Base-by-base conservation (phyloP, 305 asterid genomes). In the Stenogyne calaminthoides region DNA sequence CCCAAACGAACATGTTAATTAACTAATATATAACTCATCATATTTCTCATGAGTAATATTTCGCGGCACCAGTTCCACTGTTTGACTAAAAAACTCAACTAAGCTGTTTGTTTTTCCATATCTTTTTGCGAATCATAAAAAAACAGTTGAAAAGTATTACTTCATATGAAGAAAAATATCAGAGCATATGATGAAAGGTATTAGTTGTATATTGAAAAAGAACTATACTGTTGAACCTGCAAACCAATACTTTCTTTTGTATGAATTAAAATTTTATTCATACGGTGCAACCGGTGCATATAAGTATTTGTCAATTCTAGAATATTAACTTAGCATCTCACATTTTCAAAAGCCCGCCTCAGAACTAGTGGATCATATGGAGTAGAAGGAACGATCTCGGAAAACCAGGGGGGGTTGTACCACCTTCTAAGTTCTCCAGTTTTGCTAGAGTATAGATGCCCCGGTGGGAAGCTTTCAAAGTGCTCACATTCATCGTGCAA, bases 381-480 rank as follows among this genome's bases (percentile, higher is more conserved):
- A 69, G 91, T 60, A 22, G 98, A 90, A 52, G 99, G 99, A 70
- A 88, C 74, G 44, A 85, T 76, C 85, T 95, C 98, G 2, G 94
- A 83, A 73, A 90, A 90, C 98, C 98, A 92, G 0, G 89, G 85
- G 54, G 97, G 99, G 76, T 92, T 91, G 78, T 89, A 91, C 98
- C 99, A 95, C 75, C 97, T 87, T 74, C 83, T 77, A 62, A 95
- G 78, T 37, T 85, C 85, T n/a, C 88, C 94, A 1, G 58, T 73
- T 83, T 92, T 95, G 93, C 98, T 95, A 0, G 98, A 90, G 80
- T 92, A 95, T 71, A 95, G 59, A 69, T 92, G 96, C 15, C 99
- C 99, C 0, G 99, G 98, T 34, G 97, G 97, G 79, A 95, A 92
- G n/a, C 69, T 88, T 81, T 92, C 96, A 64, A 95, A 95, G 80